phyloP scores from a whole-genome alignment of 768 basidiomycete species.

The Cystobasidium tubakii region DNA sequence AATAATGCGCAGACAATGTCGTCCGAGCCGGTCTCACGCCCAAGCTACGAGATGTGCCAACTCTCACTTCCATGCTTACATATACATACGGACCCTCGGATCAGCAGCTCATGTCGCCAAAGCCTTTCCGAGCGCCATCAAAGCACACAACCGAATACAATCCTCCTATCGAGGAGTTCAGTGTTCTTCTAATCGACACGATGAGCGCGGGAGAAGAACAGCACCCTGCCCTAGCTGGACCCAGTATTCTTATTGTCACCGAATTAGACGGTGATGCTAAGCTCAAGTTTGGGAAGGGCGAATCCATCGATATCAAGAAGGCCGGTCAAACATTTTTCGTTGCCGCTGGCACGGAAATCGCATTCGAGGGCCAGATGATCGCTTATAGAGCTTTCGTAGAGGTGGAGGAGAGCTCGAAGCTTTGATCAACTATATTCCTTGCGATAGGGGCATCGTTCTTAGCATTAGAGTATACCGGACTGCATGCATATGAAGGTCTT shows the following conservation, averaged over 20 bases:
- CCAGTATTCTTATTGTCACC: constrained; percentile 75
- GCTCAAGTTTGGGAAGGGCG: constrained; percentile 40
- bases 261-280: constrained; percentile 48
- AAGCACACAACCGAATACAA: constrained; percentile 62
- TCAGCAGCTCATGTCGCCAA: constrained; percentile 66
- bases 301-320: constrained; percentile 52
- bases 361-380: constrained; percentile 55
- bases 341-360: constrained; percentile 62
- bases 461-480: neutral
- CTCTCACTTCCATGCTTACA: constrained; percentile 77
- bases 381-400: constrained; percentile 65
- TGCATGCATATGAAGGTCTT: neutral
- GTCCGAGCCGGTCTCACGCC: constrained; percentile 97
- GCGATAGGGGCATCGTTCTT: neutral
- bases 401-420: constrained; percentile 38
- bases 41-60: constrained; percentile 87
- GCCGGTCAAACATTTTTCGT: constrained; percentile 76
- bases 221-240: constrained; percentile 67
- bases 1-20: constrained; percentile 66
- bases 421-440: neutral
- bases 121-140: constrained; percentile 53
- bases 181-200: constrained; percentile 65
- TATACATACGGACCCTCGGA: constrained; percentile 66
- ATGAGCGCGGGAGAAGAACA: constrained; percentile 50
- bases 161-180: constrained; percentile 89